These are phyloP conservation scores for Datisca glomerata DNA, from an alignment of 306 rosid genomes.

Conservation along the genomic window DNA sequence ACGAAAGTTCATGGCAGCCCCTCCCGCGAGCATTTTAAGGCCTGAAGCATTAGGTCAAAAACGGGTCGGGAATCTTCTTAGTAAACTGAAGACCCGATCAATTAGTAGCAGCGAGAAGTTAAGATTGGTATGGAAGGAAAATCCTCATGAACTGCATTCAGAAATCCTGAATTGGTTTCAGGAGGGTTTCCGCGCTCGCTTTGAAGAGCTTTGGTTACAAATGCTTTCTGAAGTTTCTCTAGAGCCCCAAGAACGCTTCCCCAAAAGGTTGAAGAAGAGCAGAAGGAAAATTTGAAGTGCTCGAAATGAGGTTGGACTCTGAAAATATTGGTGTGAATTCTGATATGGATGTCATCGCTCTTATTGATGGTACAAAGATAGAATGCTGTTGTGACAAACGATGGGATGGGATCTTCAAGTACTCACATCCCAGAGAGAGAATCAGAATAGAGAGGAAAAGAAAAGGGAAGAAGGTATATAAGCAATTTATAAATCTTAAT, in stretches of 20 bases:
- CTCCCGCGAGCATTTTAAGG: constrained; percentile 64
- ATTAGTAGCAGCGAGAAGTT: constrained; percentile 41
- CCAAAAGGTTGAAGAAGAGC: constrained; percentile 12
- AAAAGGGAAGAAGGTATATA: too few relatives aligned
- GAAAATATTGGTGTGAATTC: too few relatives aligned
- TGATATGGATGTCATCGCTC: too few relatives aligned
- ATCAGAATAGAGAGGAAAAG: too few relatives aligned
- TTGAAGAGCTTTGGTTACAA: constrained; percentile 44
- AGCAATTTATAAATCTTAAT: too few relatives aligned
- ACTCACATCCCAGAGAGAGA: too few relatives aligned
- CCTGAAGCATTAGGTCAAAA: constrained; percentile 64
- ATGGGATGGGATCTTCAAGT: too few relatives aligned
- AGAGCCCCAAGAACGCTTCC: constrained; percentile 32
- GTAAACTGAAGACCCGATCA: constrained; percentile 28
- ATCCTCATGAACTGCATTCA: constrained; percentile 44
- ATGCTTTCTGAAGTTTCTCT: constrained; percentile 47
- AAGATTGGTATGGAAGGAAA: constrained; percentile 60
- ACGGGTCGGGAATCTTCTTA: constrained; percentile 65
- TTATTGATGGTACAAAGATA: too few relatives aligned
- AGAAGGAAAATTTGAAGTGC: not conserved
- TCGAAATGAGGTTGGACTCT: too few relatives aligned
- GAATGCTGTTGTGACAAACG: too few relatives aligned
- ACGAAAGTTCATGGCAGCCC: constrained; percentile 49
- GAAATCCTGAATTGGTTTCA: constrained; percentile 84
- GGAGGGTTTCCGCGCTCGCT: constrained; percentile 37